Conservation (phyloP, 345 rosid species). For the Lagerstroemia speciosa region DNA sequence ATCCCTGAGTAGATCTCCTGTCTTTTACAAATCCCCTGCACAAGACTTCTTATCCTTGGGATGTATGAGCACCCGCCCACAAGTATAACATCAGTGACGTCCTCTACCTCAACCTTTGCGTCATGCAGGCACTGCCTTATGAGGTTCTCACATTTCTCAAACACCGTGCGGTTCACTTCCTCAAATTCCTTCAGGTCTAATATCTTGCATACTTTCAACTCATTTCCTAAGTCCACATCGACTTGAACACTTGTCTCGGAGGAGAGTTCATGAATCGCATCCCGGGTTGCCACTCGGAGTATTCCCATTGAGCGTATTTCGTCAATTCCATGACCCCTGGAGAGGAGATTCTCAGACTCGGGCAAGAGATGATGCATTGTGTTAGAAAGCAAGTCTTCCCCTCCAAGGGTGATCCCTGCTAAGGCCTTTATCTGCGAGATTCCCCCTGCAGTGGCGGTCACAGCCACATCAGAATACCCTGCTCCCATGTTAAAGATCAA, state of each 20-base stretch:
- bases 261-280: conserved; percentile 62
- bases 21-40: conserved; percentile 38
- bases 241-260: conserved; percentile 34
- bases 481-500: conserved; percentile 88
- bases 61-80: conserved; percentile 84
- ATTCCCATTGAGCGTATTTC: conserved; percentile 39
- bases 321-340: conserved; percentile 21
- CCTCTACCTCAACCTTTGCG: conserved; percentile 47
- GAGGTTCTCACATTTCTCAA: conserved; percentile 54
- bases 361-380: conserved; percentile 52
- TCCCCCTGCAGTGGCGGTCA: conserved; percentile 85
- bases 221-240: conserved; percentile 63
- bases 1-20: conserved; percentile 46
- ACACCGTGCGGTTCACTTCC: conserved; percentile 47
- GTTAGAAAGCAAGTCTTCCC: conserved; percentile 80
- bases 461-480: conserved; percentile 77
- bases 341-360: conserved; percentile 31
- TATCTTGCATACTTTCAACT: conserved; percentile 36
- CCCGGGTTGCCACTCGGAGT: conserved; percentile 74
- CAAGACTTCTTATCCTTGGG: conserved; percentile 41
- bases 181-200: conserved; percentile 58
- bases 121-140: conserved; percentile 55
- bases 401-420: conserved; percentile 62
- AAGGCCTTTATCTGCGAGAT: conserved; percentile 81
- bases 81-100: conserved; percentile 57